Conservation (phyloP, 164 flowering plant genomes). For the Vitis amurensis region DNA sequence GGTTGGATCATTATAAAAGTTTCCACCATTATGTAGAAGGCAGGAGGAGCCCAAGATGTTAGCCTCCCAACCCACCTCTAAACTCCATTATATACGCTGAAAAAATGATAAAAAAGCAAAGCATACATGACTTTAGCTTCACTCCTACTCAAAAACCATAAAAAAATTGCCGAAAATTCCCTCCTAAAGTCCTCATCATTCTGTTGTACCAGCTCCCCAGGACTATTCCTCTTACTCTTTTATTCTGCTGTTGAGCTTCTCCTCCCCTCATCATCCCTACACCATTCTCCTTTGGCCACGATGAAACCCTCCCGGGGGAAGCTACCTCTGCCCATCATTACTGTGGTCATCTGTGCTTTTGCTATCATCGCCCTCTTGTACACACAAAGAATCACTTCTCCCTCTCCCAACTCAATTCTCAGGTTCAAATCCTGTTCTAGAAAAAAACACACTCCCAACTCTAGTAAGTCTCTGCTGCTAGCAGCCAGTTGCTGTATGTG, state of each 20-base stretch:
- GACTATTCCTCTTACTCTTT: background rate
- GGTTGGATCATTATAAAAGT: constrained; percentile 8
- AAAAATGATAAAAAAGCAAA: background rate
- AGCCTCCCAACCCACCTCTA: constrained; percentile 38
- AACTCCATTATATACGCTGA: constrained; percentile 7
- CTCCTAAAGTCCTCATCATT: constrained; percentile 21
- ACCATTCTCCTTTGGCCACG: constrained; percentile 10
- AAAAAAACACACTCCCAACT: constrained; percentile 11
- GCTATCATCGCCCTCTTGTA: constrained; percentile 57
- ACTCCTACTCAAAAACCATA: constrained; percentile 66
- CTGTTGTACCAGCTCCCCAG: constrained; percentile 13
- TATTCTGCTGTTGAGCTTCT: constrained; percentile 6
- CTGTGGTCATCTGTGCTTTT: constrained; percentile 37
- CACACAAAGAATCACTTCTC: constrained; percentile 48
- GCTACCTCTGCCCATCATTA: constrained; percentile 52
- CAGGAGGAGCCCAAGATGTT: constrained; percentile 31
- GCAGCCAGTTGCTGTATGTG: no score
- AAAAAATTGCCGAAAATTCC: constrained; percentile 6
- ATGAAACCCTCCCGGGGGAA: constrained; percentile 47
- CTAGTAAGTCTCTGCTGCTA: constrained; percentile 6
- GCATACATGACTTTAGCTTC: constrained; percentile 60
- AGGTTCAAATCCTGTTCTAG: constrained; percentile 49
- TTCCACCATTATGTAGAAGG: constrained; percentile 1
- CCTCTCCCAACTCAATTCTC: constrained; percentile 45
- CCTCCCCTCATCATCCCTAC: background rate